Conservation (phyloP, 352 stramenopile species). For the Phytophthora sojae region DNA sequence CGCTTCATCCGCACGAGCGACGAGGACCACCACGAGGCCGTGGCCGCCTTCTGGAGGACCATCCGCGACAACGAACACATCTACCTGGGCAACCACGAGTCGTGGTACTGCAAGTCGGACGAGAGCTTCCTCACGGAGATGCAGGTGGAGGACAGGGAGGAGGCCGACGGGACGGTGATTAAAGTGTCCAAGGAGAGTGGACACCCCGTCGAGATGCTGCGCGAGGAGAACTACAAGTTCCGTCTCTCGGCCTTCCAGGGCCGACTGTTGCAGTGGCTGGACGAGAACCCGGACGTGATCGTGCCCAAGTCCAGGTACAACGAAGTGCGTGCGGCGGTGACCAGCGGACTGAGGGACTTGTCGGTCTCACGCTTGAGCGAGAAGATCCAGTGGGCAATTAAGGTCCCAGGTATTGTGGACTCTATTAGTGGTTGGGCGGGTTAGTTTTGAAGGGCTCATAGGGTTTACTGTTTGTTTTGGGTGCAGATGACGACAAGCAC, state of each 20-base stretch:
- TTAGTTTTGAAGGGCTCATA: slow-evolving; percentile 5
- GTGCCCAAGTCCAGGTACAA: slow-evolving; percentile 92
- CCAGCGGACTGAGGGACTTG: slow-evolving; percentile 94
- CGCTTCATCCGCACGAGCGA: slow-evolving; percentile 98
- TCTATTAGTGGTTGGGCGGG: background rate
- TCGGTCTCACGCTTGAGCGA: slow-evolving; percentile 96
- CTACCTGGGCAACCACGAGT: slow-evolving; percentile 97
- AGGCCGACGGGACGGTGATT: slow-evolving; percentile 38
- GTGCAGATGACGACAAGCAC: slow-evolving; percentile 82
- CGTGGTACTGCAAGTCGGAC: slow-evolving; percentile 99
- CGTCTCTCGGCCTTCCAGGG: slow-evolving; percentile 95
- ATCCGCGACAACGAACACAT: slow-evolving; percentile 92
- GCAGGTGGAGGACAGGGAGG: slow-evolving; percentile 91
- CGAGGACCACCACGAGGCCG: slow-evolving; percentile 90
- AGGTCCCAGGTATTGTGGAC: slow-evolving; percentile 78
- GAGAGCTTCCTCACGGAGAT: slow-evolving; percentile 99
- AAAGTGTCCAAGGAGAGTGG: slow-evolving; percentile 92
- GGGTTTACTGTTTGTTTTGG: background rate
- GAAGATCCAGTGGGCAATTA: slow-evolving; percentile 97
- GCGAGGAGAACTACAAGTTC: slow-evolving; percentile 99
- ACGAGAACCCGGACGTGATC: slow-evolving; percentile 90
- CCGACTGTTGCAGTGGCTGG: slow-evolving; percentile 91
- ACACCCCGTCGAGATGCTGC: slow-evolving; percentile 94
- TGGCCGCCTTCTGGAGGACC: slow-evolving; percentile 92
- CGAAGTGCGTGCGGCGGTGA: slow-evolving; percentile 91